These are phyloP conservation scores for Plectranthus barbatus DNA, from an alignment of 257 asterid species.

Conservation along the genomic window DNA sequence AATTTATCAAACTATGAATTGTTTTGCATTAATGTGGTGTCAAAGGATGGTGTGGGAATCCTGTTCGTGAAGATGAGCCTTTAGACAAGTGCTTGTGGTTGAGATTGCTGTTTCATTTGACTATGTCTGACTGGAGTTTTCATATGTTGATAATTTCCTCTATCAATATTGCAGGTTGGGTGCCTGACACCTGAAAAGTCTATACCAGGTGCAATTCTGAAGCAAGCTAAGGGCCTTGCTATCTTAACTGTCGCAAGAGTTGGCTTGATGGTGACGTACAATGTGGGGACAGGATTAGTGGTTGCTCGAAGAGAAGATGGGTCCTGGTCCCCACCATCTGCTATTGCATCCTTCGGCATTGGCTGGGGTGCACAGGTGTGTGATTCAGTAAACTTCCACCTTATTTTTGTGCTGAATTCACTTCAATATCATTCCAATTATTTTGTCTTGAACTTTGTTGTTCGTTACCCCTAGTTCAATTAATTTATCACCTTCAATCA, in stretches of 20 bases:
- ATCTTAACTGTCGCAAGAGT: constrained; percentile 60
- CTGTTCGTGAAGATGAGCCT: background rate
- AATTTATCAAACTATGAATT: background rate
- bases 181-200: constrained; percentile 45
- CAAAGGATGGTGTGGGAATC: background rate
- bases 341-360: constrained; percentile 58
- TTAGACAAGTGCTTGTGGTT: background rate
- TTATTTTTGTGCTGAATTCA: background rate
- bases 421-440: background rate
- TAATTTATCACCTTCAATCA: background rate
- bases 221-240: constrained; percentile 67
- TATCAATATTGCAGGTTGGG: constrained; percentile 39
- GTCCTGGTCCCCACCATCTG: constrained; percentile 80
- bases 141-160: background rate
- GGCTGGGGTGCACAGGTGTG: constrained; percentile 83
- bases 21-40: background rate
- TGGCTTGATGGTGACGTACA: constrained; percentile 73
- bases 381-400: background rate
- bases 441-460: background rate
- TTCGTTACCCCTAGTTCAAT: background rate
- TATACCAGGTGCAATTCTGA: constrained; percentile 58
- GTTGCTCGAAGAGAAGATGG: constrained; percentile 72
- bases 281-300: constrained; percentile 64
- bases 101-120: background rate
- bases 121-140: background rate